Evolutionary conservation across 352 stramenopile species (phyloP), one percentile per base, ranked within the genome.

Genomic region (Phytophthora hybrid): DNA sequence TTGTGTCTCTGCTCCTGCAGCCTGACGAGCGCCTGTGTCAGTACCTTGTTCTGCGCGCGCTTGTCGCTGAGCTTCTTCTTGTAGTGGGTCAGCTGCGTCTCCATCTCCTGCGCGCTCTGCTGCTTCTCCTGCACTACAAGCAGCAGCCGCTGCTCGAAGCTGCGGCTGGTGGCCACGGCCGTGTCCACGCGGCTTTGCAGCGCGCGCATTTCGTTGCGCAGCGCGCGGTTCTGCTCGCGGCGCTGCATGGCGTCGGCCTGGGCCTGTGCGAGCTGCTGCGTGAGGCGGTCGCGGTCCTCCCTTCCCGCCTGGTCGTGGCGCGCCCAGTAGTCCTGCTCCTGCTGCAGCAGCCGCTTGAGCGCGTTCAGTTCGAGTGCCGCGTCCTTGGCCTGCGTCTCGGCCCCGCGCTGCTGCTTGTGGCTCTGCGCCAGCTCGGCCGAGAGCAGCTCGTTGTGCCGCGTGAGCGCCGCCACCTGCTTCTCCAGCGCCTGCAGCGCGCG

Each of bases 381-480:
- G n/a, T 59, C 72, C 9, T 63, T 7, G 8, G 83, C 64, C 49
- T 83, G 66, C n/a, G 67, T 23, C 44, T 83, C 68, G 18, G 63
- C 55, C 18, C 44, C 37, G 18, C 65, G 57, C 32, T 74, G 58
- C 11, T 64, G 55, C 49, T 56, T 84, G 3, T 26, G 23, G 23
- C 10, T 67, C 49, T 62, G 56, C 5, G 16, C 23, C 9, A 85
- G 59, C 51, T 85, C 68, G 10, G 34, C 54, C 21, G 59, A 29
- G 3, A 92, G 77, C 54, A 89, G 69, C 49, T 78, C 73, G 61
- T 94, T 91, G 74, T 91, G 87, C 32, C 69, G 61, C 41, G 77
- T 73, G 18, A 94, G 75, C 1, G 74, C 61, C 57, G 67, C 53
- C 23, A 88, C 66, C 56, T 90, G 85, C 68, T 87, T 84, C 76